Conservation (phyloP, 495 filamentous ascomycete species). For the Xylaria sp. region DNA sequence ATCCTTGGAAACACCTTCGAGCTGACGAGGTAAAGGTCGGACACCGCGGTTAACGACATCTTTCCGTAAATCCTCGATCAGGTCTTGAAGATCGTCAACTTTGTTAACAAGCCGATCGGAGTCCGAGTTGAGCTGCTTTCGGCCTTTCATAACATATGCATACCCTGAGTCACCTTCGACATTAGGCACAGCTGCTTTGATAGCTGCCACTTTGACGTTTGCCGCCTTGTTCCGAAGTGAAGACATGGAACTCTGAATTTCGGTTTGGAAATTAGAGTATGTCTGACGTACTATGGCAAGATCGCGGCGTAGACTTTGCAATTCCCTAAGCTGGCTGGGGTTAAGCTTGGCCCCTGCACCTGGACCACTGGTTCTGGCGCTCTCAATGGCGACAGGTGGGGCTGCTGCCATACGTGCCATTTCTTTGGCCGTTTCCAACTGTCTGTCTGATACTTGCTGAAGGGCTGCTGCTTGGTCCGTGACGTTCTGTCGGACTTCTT, state of each 20-base stretch:
- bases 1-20: conserved; percentile 87
- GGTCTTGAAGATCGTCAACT: conserved; percentile 94
- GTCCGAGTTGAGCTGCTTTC: conserved; percentile 81
- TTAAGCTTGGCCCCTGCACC: conserved; percentile 46
- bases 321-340: conserved; percentile 68
- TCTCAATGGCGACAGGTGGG: conserved; percentile 58
- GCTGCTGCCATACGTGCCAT: conserved; percentile 80
- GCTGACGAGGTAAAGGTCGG: conserved; percentile 86
- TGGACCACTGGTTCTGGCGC: conserved; percentile 38
- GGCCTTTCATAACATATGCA: conserved; percentile 82
- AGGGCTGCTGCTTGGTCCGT: conserved; percentile 80
- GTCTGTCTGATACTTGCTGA: conserved; percentile 87
- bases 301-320: conserved; percentile 86
- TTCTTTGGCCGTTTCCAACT: conserved; percentile 90
- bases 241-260: conserved; percentile 87
- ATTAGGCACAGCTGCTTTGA: conserved; percentile 67
- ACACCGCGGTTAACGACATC: conserved; percentile 95
- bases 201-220: conserved; percentile 76
- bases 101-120: conserved; percentile 86
- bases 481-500: conserved; percentile 78
- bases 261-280: conserved; percentile 86
- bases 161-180: conserved; percentile 76
- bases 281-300: conserved; percentile 93
- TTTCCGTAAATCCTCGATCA: conserved; percentile 96
- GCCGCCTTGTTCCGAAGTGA: conserved; percentile 79